A percentile compares a stretch with the other conserved stretches of the same genome.
phyloP scores from a whole-genome alignment of 768 basidiomycete genomes.

The Tulasnella sp. region DNA sequence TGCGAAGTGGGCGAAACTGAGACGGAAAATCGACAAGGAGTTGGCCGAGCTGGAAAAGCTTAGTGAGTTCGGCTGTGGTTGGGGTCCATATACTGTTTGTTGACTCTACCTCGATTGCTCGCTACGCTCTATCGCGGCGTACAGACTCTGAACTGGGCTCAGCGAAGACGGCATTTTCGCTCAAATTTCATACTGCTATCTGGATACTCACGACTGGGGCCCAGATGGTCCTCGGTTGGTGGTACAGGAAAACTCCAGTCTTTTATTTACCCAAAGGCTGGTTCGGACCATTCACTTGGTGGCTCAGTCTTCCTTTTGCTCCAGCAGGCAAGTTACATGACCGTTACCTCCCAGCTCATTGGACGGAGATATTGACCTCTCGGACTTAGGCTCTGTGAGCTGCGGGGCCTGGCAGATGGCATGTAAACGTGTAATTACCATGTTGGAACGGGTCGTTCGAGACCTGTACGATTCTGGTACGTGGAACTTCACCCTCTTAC shows the following conservation, averaged over 20 bases:
- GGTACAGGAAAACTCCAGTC: constrained; percentile 86
- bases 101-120: constrained; percentile 26
- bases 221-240: constrained; percentile 86
- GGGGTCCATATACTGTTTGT: not conserved
- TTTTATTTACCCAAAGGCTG: constrained; percentile 92
- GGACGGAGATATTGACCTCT: constrained; percentile 15
- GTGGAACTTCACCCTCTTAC: not conserved
- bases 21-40: constrained; percentile 89
- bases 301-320: constrained; percentile 87
- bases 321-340: constrained; percentile 65
- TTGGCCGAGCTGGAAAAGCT: constrained; percentile 87
- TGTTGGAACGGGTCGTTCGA: constrained; percentile 73
- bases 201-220: constrained; percentile 88
- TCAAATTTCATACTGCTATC: constrained; percentile 71
- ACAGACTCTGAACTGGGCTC: constrained; percentile 69
- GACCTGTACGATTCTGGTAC: constrained; percentile 49
- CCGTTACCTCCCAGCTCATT: not conserved
- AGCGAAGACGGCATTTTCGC: constrained; percentile 62
- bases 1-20: constrained; percentile 95
- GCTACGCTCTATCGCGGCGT: not conserved
- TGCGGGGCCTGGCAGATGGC: constrained; percentile 96
- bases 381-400: constrained; percentile 76
- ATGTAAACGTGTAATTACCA: constrained; percentile 79
- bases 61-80: constrained; percentile 55
- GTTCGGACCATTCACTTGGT: constrained; percentile 89